Base-by-base conservation (phyloP, 2,329 filamentous ascomycete species). In the Phaeosphaeria sp. region DNA sequence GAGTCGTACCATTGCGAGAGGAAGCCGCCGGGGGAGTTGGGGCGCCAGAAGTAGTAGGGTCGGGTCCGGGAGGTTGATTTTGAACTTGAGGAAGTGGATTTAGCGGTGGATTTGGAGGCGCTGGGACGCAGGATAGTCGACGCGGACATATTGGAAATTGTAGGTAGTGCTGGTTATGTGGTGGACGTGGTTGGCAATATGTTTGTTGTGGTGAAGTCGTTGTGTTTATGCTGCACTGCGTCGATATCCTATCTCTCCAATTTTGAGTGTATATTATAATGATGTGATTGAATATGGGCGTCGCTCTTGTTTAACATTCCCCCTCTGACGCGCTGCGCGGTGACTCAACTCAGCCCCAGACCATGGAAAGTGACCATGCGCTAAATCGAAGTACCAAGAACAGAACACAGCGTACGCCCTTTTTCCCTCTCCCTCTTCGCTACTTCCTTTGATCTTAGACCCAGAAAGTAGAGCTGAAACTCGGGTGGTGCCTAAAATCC, bases 1-100 rank as follows among this genome's bases (percentile, higher is more conserved):
- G 77, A 81, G 50, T 76, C 66, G 67, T 85, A 87, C 87, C 87
- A 90, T 74, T 90, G 87, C 0, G 83, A 86, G n/a, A 90, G 79
- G 74, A 82, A 88, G 42, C 85, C 86, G 30, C 82, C 50, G n/a
- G 36, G 58, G 33, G 69, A 52, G 39, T 67, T n/a, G 1, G 69
- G 68, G 6, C 55, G 54, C 66, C 66, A 72, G 63, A 74, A 74
- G 60, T 70, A 74, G 43, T 72, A 58, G 0, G 71, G 69, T 17
- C 30, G 21, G 17, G 46, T 39, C 13, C 18, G 5, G 20, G 52
- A 2, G 17, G 41, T 5, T 21, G 46, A 21, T 18, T 46, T 43
- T 3, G 21, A 30, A 25, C 30, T 21, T n/a, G 13, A 33, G n/a
- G 41, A 46, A 15, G 1, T 42, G 36, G 48, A 21, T 36, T 22